These are phyloP conservation scores for Cyberlindnera saturnus DNA, from an alignment of 805 yeast species.

Conservation along the genomic window DNA sequence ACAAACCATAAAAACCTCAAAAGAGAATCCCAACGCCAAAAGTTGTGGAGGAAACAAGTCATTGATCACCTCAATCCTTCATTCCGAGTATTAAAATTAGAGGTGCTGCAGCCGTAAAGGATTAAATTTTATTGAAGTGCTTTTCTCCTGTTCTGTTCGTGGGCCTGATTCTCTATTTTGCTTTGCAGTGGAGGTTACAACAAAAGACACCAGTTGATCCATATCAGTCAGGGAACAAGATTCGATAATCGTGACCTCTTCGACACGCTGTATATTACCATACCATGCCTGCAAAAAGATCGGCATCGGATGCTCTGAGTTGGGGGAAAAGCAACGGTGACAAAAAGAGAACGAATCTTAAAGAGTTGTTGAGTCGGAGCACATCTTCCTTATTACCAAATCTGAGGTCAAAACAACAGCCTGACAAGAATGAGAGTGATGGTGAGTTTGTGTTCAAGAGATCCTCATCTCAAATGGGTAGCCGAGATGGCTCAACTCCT, in stretches of 20 bases:
- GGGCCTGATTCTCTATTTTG: too few species aligned
- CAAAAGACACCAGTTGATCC: too few species aligned
- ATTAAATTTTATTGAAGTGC: too few species aligned
- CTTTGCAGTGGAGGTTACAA: too few species aligned
- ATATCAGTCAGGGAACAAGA: too few species aligned
- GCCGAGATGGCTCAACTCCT: not conserved
- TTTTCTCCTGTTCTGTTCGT: too few species aligned
- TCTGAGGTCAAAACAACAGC: constrained; percentile 5
- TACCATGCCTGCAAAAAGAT: constrained; percentile 2
- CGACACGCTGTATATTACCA: not conserved
- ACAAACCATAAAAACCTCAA: constrained; percentile 1
- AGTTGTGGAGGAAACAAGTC: too few species aligned
- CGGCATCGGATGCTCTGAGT: not conserved
- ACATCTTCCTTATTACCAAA: constrained; percentile 3
- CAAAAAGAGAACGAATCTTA: constrained; percentile 17
- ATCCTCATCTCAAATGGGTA: constrained; percentile 3
- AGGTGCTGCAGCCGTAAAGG: too few species aligned
- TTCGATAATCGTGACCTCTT: too few species aligned
- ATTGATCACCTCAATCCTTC: too few species aligned
- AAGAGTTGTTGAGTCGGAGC: constrained; percentile 19
- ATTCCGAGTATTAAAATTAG: too few species aligned
- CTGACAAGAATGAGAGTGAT: constrained; percentile 12
- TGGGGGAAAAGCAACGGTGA: constrained; percentile 3
- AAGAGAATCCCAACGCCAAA: not conserved
- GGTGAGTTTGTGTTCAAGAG: constrained; percentile 21